A percentile compares a stretch with the other conserved stretches of the same genome.
These are phyloP conservation scores for Ophiocordyceps camponoti-rufipedis DNA, from an alignment of 2,329 filamentous ascomycete genomes.

Conservation along the genomic window DNA sequence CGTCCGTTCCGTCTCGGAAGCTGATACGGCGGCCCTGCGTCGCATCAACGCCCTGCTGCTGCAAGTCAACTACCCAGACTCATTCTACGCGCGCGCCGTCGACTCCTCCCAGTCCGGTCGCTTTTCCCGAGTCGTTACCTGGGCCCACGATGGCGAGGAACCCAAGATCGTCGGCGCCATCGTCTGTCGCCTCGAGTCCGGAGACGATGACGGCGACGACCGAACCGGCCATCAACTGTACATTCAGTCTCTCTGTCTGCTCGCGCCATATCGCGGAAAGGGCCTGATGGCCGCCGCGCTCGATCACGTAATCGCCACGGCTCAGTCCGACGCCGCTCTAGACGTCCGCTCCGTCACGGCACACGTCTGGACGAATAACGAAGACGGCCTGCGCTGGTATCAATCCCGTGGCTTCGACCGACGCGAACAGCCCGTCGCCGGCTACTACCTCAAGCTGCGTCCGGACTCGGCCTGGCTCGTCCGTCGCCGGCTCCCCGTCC, in stretches of 20 bases:
- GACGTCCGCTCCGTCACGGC: conserved; percentile 33
- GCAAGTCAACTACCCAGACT: conserved; percentile 43
- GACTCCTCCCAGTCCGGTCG: conserved; percentile 29
- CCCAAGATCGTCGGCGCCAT: conserved; percentile 41
- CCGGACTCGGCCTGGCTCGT: conserved; percentile 46
- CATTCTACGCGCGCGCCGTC: conserved; percentile 39
- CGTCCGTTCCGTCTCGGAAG: conserved; percentile 29
- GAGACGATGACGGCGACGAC: not conserved
- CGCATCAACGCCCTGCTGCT: conserved; percentile 49
- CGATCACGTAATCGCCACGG: conserved; percentile 27
- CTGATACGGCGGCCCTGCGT: conserved; percentile 38
- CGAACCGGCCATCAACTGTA: conserved; percentile 29
- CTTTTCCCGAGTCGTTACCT: conserved; percentile 43
- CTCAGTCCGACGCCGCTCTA: conserved; percentile 15
- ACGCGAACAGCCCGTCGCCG: conserved; percentile 26
- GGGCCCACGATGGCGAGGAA: conserved; percentile 23
- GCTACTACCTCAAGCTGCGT: conserved; percentile 44
- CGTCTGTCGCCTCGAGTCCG: conserved; percentile 39
- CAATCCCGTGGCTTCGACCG: conserved; percentile 34
- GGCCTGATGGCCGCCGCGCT: conserved; percentile 41
- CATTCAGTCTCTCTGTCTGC: conserved; percentile 44
- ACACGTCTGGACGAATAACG: conserved; percentile 51
- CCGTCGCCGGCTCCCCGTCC: conserved; percentile 13
- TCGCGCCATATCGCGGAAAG: conserved; percentile 42
- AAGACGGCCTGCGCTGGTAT: conserved; percentile 47